phyloP scores from a whole-genome alignment of 306 rosid species.

The Cicer pinnatifidum region DNA sequence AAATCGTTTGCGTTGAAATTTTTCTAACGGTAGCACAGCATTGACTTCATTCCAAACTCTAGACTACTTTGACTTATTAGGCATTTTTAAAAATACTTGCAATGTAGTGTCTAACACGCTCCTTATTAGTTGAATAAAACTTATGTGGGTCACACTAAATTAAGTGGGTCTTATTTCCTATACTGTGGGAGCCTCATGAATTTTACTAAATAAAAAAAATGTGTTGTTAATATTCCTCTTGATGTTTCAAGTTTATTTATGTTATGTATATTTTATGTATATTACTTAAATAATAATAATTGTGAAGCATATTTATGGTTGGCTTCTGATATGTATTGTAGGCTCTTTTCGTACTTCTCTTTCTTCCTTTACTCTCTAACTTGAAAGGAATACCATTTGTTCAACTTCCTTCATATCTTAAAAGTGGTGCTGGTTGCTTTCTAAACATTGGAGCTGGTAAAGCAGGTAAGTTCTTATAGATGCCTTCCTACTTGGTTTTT shows the following conservation, averaged over 20 bases:
- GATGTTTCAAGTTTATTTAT: conserved; percentile 24
- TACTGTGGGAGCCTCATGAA: neutral
- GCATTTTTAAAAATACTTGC: neutral
- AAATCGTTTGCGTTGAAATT: neutral
- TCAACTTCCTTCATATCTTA: conserved; percentile 79
- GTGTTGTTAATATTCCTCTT: neutral
- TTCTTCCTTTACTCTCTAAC: conserved; percentile 75
- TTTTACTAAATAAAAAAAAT: neutral
- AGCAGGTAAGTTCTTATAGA: conserved; percentile 53
- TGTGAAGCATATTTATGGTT: conserved; percentile 19
- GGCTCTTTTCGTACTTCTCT: conserved; percentile 81
- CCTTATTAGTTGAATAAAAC: neutral
- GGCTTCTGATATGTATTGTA: conserved; percentile 44
- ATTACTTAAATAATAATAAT: conserved; percentile 13
- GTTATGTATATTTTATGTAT: conserved; percentile 32
- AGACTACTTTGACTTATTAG: conserved; percentile 9
- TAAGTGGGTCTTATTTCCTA: neutral
- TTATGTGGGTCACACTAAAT: neutral
- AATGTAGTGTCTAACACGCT: neutral
- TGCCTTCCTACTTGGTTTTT: conserved; percentile 35
- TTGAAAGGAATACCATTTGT: conserved; percentile 74
- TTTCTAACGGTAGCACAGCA: conserved; percentile 1
- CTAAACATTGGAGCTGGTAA: conserved; percentile 66
- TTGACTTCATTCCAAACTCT: neutral
- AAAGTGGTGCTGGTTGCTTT: conserved; percentile 80